These are phyloP conservation scores for Globisporangium polare DNA, from an alignment of 352 stramenopile genomes.

Conservation along the genomic window DNA sequence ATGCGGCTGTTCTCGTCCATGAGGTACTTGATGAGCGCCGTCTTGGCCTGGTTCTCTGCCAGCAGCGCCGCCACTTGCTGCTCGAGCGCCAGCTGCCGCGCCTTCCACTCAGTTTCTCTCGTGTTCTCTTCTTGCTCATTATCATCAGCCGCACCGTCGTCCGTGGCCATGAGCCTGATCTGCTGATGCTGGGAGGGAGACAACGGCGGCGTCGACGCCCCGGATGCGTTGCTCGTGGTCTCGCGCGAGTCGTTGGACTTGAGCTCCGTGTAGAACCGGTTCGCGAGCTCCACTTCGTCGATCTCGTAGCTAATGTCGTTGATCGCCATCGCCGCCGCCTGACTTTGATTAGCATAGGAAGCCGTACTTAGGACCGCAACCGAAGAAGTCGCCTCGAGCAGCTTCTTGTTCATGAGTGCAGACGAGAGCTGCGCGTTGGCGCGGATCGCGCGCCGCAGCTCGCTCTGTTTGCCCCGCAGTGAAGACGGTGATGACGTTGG, in stretches of 20 bases:
- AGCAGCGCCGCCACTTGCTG: conserved; percentile 14
- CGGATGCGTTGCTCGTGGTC: conserved; percentile 4
- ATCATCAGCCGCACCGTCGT: too few relatives aligned
- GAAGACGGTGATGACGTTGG: background rate
- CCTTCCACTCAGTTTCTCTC: conserved; percentile 4
- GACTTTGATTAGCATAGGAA: background rate
- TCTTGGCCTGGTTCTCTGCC: conserved; percentile 12
- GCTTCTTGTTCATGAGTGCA: conserved; percentile 14
- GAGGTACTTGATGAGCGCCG: conserved; percentile 11
- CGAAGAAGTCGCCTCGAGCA: background rate
- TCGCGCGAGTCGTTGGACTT: conserved; percentile 4
- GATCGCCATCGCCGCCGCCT: background rate
- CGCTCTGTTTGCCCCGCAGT: background rate
- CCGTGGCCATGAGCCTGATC: background rate
- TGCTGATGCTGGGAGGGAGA: background rate
- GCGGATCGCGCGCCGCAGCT: background rate
- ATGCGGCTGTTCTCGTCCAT: conserved; percentile 11
- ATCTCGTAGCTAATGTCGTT: conserved; percentile 9
- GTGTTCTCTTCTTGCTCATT: background rate
- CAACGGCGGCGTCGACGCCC: background rate
- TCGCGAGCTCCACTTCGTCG: conserved; percentile 9
- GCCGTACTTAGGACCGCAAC: background rate
- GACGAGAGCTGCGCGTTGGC: conserved; percentile 15
- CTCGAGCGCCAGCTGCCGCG: conserved; percentile 11
- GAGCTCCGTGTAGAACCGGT: conserved; percentile 10